Evolutionary conservation across 2,329 filamentous ascomycete species (phyloP).

Genomic region (Fusarium ramigenum): DNA sequence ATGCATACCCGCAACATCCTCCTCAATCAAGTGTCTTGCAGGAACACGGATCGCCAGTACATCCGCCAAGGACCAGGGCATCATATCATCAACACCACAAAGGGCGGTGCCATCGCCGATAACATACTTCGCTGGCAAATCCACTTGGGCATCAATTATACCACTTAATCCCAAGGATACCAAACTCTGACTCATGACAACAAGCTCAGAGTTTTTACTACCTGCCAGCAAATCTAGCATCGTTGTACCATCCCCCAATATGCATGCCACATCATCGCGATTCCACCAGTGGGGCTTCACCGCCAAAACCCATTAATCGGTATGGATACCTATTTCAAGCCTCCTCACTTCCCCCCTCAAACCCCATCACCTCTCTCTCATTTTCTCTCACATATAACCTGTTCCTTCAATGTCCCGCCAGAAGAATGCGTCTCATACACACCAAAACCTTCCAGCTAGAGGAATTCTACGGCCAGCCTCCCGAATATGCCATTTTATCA

Average conservation of each 20-base stretch:
- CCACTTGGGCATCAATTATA: constrained; percentile 20
- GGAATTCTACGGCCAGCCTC: constrained; percentile 39
- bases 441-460: constrained; percentile 31
- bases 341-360: not conserved
- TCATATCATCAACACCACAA: not conserved
- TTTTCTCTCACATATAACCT: not conserved
- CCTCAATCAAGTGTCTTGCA: not conserved
- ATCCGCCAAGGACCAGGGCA: not conserved
- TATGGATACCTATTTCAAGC: constrained; percentile 10
- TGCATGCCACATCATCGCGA: constrained; percentile 26
- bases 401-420: not conserved
- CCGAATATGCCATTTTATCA: constrained; percentile 46
- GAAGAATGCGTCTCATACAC: constrained; percentile 42
- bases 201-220: not conserved
- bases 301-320: constrained; percentile 11
- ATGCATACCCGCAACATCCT: not conserved
- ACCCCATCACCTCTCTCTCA: too few relatives aligned
- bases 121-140: not conserved
- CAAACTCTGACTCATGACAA: constrained; percentile 21
- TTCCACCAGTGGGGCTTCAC: constrained; percentile 29
- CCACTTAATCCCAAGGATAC: not conserved
- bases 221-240: constrained; percentile 21
- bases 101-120: not conserved
- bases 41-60: not conserved
- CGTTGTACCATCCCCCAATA: constrained; percentile 10